phyloP scores from a whole-genome alignment of 2,329 filamentous ascomycete genomes.

The Hymenoscyphus occultus region DNA sequence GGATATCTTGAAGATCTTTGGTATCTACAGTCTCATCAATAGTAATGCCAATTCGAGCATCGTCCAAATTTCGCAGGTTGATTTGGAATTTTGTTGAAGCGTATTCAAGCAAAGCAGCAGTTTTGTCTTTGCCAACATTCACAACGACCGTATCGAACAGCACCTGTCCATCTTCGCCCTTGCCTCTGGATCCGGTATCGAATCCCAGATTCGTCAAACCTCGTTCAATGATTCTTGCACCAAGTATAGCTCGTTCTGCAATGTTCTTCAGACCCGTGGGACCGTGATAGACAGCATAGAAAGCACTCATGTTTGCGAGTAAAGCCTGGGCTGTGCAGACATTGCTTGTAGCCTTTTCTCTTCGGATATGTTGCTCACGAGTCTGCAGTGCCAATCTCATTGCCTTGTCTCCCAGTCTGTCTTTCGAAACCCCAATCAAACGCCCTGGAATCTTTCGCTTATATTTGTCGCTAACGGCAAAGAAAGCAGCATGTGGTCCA shows the following conservation, averaged over 20 bases:
- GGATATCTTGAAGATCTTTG: slow-evolving; percentile 54
- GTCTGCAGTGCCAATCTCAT: slow-evolving; percentile 86
- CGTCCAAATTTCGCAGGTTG: slow-evolving; percentile 61
- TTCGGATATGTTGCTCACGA: slow-evolving; percentile 90
- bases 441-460: slow-evolving; percentile 94
- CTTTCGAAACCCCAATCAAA: slow-evolving; percentile 87
- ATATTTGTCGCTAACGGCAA: slow-evolving; percentile 84
- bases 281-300: slow-evolving; percentile 93
- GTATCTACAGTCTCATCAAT: slow-evolving; percentile 70
- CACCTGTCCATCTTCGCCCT: slow-evolving; percentile 53
- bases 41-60: slow-evolving; percentile 66
- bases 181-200: slow-evolving; percentile 57
- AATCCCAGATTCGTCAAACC: slow-evolving; percentile 62
- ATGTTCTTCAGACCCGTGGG: slow-evolving; percentile 80
- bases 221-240: slow-evolving; percentile 66
- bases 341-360: slow-evolving; percentile 96
- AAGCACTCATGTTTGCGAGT: slow-evolving; percentile 90
- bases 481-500: slow-evolving; percentile 96
- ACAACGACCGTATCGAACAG: slow-evolving; percentile 82
- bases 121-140: slow-evolving; percentile 49
- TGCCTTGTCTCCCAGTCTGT: slow-evolving; percentile 77
- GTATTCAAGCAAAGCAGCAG: slow-evolving; percentile 49
- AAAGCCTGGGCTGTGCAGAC: slow-evolving; percentile 95
- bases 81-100: slow-evolving; percentile 51
- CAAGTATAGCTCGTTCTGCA: slow-evolving; percentile 71